Evolutionary conservation across 345 rosid genomes (phyloP), one percentile per base, ranked within the genome.

Genomic region (Physaria fendleri): DNA sequence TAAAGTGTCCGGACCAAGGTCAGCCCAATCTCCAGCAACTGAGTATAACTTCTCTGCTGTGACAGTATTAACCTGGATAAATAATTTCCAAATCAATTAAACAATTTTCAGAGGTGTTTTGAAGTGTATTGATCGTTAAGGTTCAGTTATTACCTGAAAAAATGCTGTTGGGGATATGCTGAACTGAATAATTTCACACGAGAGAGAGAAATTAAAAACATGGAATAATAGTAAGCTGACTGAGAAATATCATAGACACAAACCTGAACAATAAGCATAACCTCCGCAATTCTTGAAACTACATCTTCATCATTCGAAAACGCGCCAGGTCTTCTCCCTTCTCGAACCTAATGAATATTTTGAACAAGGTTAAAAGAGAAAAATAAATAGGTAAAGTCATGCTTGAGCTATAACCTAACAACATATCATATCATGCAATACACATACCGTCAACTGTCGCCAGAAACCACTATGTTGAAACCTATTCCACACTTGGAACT

Each of bases 1-100:
- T 67, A 93, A 68, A 27, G 95, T 93, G 69, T 87, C 91, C 12
- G 88, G 86, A 69, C 84, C 84, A 70, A 93, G 74, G 64, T 71
- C 83, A 76, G 97, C 99, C 95, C 97, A 93, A 62, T 93, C 92
- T 48, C 97, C 99, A 72, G 96, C 97, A 74, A 89, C 88, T 9
- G 95, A 76, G 78, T 83, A 93, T 17, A 93, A 78, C 76, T 83
- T 93, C 79, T 93, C 99, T 1, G 99, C 99, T n/a, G 95, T 93
- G 55, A 77, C 73, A 39, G 94, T 89, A 68, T 93, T 93, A 60
- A 93, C 91, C 99, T 93, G 83, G 59, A 66, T 34, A 14, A 38
- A 8, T 25, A 52, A 33, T 37, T 66, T 60, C 13, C 11, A 35
- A 30, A 12, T 53, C 43, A 32, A n/a, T 40, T 53, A 68, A 59